Percentiles rank a stretch among this genome's conserved stretches.
These are phyloP conservation scores for Mitragyna speciosa DNA, from an alignment of 257 asterid species.

Conservation along the genomic window DNA sequence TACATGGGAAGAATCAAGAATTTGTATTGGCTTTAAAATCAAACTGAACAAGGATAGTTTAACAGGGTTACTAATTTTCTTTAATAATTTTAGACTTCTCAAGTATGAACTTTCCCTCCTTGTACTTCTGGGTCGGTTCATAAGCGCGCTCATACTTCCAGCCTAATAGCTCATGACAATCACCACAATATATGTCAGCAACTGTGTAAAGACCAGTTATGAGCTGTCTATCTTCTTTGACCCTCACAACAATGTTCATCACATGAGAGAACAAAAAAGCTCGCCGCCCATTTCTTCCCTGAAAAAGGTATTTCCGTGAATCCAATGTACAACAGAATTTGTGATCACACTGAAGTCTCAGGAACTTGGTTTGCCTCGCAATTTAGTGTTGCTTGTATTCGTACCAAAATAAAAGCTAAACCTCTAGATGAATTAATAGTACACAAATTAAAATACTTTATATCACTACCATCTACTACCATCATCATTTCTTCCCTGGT, in stretches of 20 bases:
- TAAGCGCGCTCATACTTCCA: constrained; percentile 51
- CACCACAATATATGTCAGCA: constrained; percentile 42
- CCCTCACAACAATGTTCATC: constrained; percentile 38
- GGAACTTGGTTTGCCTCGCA: neutral
- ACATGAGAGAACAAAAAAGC: constrained; percentile 48
- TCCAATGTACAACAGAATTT: neutral
- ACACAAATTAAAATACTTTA: neutral
- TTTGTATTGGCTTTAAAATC: constrained; percentile 1
- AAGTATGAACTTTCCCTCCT: constrained; percentile 45
- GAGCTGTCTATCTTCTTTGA: no score
- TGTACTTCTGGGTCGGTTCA: constrained; percentile 40
- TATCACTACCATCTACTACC: neutral
- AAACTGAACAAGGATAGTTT: neutral
- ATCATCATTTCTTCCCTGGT: neutral
- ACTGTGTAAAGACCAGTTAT: constrained; percentile 48
- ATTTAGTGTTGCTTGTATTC: neutral
- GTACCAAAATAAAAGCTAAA: neutral
- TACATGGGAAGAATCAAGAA: constrained; percentile 27
- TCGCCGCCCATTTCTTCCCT: constrained; percentile 43
- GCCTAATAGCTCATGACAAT: constrained; percentile 41
- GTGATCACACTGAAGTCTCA: neutral
- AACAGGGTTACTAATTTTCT: constrained; percentile 29
- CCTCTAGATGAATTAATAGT: neutral
- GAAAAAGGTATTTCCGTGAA: neutral
- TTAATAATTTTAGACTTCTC: constrained; percentile 33